Percentiles rank a stretch among this genome's conserved stretches.
These are phyloP conservation scores for Crithidia bombi DNA, from an alignment of 208 protist genomes.

Conservation along the genomic window DNA sequence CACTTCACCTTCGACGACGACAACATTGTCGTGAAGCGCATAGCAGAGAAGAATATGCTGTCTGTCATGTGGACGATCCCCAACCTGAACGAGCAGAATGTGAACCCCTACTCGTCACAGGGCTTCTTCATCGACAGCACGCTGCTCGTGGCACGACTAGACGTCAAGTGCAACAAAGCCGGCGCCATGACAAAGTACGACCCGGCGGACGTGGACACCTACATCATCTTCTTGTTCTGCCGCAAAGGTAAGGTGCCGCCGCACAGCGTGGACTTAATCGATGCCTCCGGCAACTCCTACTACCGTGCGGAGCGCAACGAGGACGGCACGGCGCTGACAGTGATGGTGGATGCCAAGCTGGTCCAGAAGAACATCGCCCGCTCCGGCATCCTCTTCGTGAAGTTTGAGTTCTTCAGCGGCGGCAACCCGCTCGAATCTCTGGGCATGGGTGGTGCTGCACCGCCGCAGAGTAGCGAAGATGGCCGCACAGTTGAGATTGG, in stretches of 20 bases:
- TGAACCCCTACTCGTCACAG: slow-evolving; percentile 76
- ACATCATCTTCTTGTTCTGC: slow-evolving; percentile 82
- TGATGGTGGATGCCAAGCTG: slow-evolving; percentile 48
- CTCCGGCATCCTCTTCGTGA: slow-evolving; percentile 50
- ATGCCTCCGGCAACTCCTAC: slow-evolving; percentile 44
- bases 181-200: slow-evolving; percentile 41
- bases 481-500: slow-evolving; percentile 37
- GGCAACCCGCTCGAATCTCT: slow-evolving; percentile 71
- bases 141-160: slow-evolving; percentile 55
- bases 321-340: slow-evolving; percentile 43
- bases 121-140: slow-evolving; percentile 62
- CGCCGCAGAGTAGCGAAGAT: no score
- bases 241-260: slow-evolving; percentile 65
- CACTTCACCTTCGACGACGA: slow-evolving; percentile 84
- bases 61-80: slow-evolving; percentile 74
- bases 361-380: slow-evolving; percentile 43
- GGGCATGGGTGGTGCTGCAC: slow-evolving; percentile 29
- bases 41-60: slow-evolving; percentile 35
- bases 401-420: slow-evolving; percentile 42
- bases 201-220: slow-evolving; percentile 42
- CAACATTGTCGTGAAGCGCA: slow-evolving; percentile 39
- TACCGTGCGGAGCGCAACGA: slow-evolving; percentile 43
- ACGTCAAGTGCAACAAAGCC: slow-evolving; percentile 49
- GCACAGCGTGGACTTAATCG: slow-evolving; percentile 76
- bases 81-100: slow-evolving; percentile 56